Conservation (phyloP, 129 eudicot genomes). For the Lonicera japonica region DNA sequence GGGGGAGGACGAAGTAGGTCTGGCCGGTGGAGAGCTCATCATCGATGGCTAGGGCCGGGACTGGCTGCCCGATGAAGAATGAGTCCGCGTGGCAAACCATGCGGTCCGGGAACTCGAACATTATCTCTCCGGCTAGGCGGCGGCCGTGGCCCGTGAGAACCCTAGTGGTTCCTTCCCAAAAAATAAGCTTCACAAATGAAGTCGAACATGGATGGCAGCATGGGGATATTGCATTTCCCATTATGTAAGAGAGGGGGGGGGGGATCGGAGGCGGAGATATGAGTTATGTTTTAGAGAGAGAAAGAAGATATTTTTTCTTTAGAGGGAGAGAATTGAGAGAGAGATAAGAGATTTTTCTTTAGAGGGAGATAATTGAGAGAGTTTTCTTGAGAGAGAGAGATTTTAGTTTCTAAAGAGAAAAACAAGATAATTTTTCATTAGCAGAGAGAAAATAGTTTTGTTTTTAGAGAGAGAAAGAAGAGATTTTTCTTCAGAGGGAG, state of each 20-base stretch:
- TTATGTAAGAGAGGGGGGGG: background rate
- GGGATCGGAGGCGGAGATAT: background rate
- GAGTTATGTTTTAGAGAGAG: background rate
- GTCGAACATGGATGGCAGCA: conserved; percentile 9
- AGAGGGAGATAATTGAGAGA: too few species aligned
- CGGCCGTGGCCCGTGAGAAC: conserved; percentile 19
- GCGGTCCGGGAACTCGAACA: conserved; percentile 81
- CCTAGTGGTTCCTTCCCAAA: conserved; percentile 44
- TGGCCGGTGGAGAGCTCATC: conserved; percentile 44
- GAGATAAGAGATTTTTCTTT: too few species aligned
- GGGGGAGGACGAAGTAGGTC: conserved; percentile 74
- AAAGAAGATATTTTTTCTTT: background rate
- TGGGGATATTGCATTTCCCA: conserved; percentile 28
- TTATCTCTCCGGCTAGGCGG: conserved; percentile 69
- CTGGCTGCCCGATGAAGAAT: conserved; percentile 56
- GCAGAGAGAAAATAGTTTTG: too few species aligned
- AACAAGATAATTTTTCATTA: background rate
- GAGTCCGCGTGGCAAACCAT: conserved; percentile 69
- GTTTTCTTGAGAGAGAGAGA: background rate
- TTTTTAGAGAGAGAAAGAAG: background rate
- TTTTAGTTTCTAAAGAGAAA: background rate
- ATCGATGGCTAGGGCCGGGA: conserved; percentile 52
- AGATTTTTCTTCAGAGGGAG: background rate
- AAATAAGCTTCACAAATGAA: conserved; percentile 31
- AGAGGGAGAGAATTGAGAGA: background rate